Evolutionary conservation across 495 filamentous ascomycete genomes (phyloP), one percentile per base, ranked within the genome.

Genomic region (Poronia punctata): DNA sequence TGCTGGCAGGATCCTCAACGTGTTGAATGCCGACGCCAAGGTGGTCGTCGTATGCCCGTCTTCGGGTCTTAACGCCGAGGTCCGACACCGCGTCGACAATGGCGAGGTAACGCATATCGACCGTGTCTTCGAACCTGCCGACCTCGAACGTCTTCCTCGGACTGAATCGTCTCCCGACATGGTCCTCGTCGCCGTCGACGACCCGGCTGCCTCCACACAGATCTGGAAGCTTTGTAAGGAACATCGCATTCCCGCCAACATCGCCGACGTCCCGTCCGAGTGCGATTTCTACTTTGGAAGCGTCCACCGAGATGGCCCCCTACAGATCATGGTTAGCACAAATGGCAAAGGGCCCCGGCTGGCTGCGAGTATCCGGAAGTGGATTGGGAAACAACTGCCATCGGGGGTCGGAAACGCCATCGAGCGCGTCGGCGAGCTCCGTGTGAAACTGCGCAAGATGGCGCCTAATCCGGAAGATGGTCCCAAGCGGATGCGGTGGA

Each of bases 221-320:
- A 88, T 98, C 55, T 97, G 87, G 83, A 86, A 87, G 48, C 75
- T 95, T 0, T 97, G 90, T 70, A 87, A 95, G 53, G 76, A 83
- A 56, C 71, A 68, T 28, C 79, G 79, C 29, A 88, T 97, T 36
- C 78, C 88, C 1, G 88, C 86, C 24, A 98, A 98, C 61, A 93
- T 98, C 36, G 92, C 92, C 43, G 92, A 98, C 62, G 93, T 97
- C 1, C 93, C 93, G 0, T 75, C 88, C 0, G 92, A 97, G 61
- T 98, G 92, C 59, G 92, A 98, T 54, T 98, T 98, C 57, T 98
- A 96, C 64, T 98, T 98, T 61, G 92, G 92, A 32, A 88, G 83
- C 61, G 78, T 96, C 20, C 84, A 98, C 67, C 78, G 92, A 16
- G 93, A 97, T 61, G 92, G 92, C 0, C 93, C 92, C 7, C 61